phyloP scores from a whole-genome alignment of 176 grass and related monocot genomes.

The Carex cristatella region DNA sequence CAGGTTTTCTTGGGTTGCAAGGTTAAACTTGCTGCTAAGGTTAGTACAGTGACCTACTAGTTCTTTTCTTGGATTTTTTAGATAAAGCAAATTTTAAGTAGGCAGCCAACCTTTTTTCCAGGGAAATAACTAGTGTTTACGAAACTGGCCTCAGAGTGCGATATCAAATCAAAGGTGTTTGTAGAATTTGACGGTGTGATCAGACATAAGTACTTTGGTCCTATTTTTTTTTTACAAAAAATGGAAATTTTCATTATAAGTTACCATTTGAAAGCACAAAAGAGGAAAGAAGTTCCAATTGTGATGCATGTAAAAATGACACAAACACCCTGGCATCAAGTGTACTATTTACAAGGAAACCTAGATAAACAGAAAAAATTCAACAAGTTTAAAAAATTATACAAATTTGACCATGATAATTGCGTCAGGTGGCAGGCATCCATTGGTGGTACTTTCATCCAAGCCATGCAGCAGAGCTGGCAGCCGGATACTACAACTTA shows the following conservation, averaged over 20 bases:
- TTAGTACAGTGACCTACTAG: background rate
- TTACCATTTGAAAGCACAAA: background rate
- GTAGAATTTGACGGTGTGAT: background rate
- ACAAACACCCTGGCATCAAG: background rate
- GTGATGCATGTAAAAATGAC: background rate
- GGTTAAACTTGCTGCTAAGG: background rate
- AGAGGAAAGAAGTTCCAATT: background rate
- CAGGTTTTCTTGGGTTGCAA: conserved; percentile 50
- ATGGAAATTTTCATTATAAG: background rate
- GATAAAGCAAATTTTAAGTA: background rate
- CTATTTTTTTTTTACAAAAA: background rate
- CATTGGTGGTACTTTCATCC: conserved; percentile 80
- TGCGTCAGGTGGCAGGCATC: conserved; percentile 49
- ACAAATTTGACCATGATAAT: background rate
- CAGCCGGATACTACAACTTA: conserved; percentile 76
- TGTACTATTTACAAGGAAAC: background rate
- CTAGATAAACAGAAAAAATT: background rate
- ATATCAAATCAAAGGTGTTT: background rate
- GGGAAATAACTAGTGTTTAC: background rate
- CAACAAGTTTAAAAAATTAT: background rate
- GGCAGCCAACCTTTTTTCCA: background rate
- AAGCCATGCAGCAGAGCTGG: conserved; percentile 78
- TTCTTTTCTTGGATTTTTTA: background rate
- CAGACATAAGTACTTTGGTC: background rate
- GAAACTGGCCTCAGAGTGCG: background rate